phyloP scores from a whole-genome alignment of 257 asterid genomes.

The Nicotiana tomentosiformis region DNA sequence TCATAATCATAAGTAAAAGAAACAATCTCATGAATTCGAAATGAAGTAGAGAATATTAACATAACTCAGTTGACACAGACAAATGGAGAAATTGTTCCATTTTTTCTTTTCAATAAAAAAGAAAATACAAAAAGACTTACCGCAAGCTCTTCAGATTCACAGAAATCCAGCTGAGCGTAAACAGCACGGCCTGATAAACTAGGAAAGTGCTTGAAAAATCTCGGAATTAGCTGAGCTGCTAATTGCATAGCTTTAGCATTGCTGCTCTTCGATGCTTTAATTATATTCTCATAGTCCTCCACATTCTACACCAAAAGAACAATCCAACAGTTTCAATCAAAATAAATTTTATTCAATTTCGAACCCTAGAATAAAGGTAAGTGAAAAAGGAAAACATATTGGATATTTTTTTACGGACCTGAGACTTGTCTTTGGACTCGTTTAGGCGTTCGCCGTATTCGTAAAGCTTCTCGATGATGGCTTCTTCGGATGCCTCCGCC shows the following conservation, averaged over 20 bases:
- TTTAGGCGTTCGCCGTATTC: constrained; percentile 80
- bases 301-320: constrained; percentile 32
- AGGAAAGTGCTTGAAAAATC: constrained; percentile 82
- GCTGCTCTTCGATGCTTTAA: constrained; percentile 67
- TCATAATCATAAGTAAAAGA: neutral
- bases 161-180: constrained; percentile 88
- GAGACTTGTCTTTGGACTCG: constrained; percentile 81
- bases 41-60: neutral
- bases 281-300: constrained; percentile 72
- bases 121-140: constrained; percentile 31
- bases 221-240: constrained; percentile 92
- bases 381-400: neutral
- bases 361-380: constrained; percentile 27
- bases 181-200: constrained; percentile 61
- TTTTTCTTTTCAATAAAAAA: neutral
- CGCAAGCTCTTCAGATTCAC: constrained; percentile 95
- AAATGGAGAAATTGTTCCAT: neutral
- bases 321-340: neutral
- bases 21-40: neutral
- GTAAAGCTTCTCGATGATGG: constrained; percentile 73
- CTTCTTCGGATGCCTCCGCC: constrained; percentile 49
- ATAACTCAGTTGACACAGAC: neutral
- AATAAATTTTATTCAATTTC: neutral
- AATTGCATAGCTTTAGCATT: constrained; percentile 78
- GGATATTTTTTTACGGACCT: constrained; percentile 35